Percentiles rank a stretch among this genome's conserved stretches.
Conservation (phyloP, 179 eudicot genomes). For the Vitellaria paradoxa region DNA sequence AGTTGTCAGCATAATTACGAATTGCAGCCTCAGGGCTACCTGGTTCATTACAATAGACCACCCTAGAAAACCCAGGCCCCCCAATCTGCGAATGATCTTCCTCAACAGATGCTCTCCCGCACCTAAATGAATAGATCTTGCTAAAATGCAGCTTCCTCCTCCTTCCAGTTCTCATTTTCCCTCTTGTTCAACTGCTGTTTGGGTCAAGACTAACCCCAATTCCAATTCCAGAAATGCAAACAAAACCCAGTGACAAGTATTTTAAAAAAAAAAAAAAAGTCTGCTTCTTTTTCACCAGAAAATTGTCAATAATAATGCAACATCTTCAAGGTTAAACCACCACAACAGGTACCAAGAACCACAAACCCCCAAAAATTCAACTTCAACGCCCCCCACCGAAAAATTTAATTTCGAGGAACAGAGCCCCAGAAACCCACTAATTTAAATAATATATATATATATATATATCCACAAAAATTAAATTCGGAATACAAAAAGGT, state of each 20-base stretch:
- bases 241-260: background rate
- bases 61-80: slow-evolving; percentile 84
- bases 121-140: slow-evolving; percentile 74
- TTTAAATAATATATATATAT: background rate
- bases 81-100: slow-evolving; percentile 80
- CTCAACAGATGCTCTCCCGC: slow-evolving; percentile 41
- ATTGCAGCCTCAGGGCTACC: slow-evolving; percentile 34
- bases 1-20: slow-evolving; percentile 50
- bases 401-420: background rate
- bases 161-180: slow-evolving; percentile 47
- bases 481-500: background rate
- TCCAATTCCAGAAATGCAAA: slow-evolving; percentile 8
- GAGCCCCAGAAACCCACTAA: slow-evolving; percentile 6
- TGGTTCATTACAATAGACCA: slow-evolving; percentile 71
- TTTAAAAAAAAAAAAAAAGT: background rate
- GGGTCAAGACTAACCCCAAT: slow-evolving; percentile 13
- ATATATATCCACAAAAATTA: background rate
- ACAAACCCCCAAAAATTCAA: slow-evolving; percentile 17
- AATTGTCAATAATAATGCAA: background rate
- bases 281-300: too few species aligned
- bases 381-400: slow-evolving; percentile 5
- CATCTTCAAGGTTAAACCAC: slow-evolving; percentile 7
- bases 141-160: slow-evolving; percentile 61
- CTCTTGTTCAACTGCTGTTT: background rate
- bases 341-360: slow-evolving; percentile 15